phyloP scores from a whole-genome alignment of 331 rosid species.

The Malus hybrid region DNA sequence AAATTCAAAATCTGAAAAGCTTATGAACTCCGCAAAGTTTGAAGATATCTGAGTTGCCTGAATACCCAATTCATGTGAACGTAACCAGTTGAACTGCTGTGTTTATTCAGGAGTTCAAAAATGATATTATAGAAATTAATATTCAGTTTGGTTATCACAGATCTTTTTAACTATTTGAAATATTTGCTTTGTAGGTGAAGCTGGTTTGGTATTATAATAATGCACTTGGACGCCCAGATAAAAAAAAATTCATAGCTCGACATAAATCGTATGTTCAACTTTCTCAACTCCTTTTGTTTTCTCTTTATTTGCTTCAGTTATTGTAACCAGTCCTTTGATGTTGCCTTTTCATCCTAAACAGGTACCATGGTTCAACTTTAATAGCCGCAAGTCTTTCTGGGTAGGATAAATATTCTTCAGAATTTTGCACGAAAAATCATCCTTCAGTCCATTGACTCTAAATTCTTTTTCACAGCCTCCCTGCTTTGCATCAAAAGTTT shows the following conservation, averaged over 20 bases:
- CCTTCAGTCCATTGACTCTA: slow-evolving; percentile 10
- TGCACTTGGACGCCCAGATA: slow-evolving; percentile 87
- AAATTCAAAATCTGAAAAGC: not conserved
- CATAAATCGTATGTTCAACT: slow-evolving; percentile 56
- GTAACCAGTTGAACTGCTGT: not conserved
- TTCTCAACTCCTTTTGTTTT: slow-evolving; percentile 21
- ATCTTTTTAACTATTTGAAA: slow-evolving; percentile 1
- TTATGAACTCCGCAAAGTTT: not conserved
- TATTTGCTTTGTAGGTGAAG: slow-evolving; percentile 65
- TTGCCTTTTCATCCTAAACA: slow-evolving; percentile 25
- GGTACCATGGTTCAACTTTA: slow-evolving; percentile 94
- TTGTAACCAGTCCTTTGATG: slow-evolving; percentile 12
- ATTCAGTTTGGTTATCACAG: not conserved
- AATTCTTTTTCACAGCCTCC: slow-evolving; percentile 49
- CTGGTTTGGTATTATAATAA: slow-evolving; percentile 96
- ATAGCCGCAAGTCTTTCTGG: slow-evolving; percentile 94
- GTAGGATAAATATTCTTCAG: slow-evolving; percentile 29
- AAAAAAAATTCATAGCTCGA: slow-evolving; percentile 93
- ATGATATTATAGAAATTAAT: not conserved
- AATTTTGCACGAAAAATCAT: not conserved
- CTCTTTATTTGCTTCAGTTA: slow-evolving; percentile 12
- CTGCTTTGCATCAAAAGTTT: slow-evolving; percentile 85
- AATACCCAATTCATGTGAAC: not conserved
- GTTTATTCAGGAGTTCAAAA: not conserved
- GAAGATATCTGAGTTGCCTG: not conserved